Conservation (phyloP, 2,329 filamentous ascomycete species). For the Trichoderma hamatum region DNA sequence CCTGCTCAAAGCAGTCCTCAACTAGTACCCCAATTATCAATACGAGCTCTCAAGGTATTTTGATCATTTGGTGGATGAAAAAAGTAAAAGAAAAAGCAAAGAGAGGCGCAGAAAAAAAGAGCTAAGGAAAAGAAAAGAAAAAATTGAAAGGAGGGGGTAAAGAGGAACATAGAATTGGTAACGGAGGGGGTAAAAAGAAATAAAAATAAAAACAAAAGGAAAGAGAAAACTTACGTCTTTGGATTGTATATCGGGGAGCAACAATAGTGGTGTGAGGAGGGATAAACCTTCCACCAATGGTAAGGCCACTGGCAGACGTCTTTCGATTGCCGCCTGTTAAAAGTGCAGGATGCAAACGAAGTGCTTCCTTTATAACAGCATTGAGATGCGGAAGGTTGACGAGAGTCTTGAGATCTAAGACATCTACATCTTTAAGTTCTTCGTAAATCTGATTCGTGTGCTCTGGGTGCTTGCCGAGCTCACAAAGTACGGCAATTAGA, state of each 20-base stretch:
- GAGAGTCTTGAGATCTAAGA: constrained; percentile 29
- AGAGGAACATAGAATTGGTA: too few species aligned
- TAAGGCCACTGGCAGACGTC: constrained; percentile 29
- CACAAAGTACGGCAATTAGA: constrained; percentile 29
- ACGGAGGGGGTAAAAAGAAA: too few species aligned
- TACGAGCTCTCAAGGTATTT: background rate
- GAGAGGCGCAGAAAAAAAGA: too few species aligned
- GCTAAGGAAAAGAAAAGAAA: too few species aligned
- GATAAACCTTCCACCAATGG: constrained; percentile 29
- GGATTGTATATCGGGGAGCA: constrained; percentile 32
- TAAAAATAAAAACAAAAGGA: background rate
- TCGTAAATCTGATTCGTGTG: constrained; percentile 21
- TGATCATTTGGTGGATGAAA: background rate
- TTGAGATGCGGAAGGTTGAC: constrained; percentile 33
- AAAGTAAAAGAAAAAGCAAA: too few species aligned
- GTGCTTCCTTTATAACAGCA: constrained; percentile 32
- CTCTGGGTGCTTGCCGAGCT: constrained; percentile 29
- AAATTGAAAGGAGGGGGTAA: too few species aligned
- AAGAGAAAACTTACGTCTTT: constrained; percentile 41
- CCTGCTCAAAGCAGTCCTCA: constrained; percentile 36
- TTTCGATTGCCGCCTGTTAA: constrained; percentile 32
- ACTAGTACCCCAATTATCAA: constrained; percentile 26
- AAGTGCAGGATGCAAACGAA: constrained; percentile 33
- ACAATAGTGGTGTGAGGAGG: constrained; percentile 30
- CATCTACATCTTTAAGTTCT: constrained; percentile 29